Percentiles rank a stretch among this genome's conserved stretches.
Conservation (phyloP, 257 asterid genomes). For the Lantana camara region DNA sequence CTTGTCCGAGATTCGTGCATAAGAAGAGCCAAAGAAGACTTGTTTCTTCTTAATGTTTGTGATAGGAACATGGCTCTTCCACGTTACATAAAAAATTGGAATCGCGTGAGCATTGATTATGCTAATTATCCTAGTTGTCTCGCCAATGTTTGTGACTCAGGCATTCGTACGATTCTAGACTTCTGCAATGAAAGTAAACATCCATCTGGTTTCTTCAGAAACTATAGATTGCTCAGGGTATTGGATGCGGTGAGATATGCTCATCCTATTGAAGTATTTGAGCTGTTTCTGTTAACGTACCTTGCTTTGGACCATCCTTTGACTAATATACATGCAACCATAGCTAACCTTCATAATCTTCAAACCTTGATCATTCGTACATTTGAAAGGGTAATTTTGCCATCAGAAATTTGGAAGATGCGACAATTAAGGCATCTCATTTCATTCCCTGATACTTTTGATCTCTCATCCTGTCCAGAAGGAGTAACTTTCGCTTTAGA, state of each 20-base stretch:
- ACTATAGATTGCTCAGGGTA: neutral
- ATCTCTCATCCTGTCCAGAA: neutral
- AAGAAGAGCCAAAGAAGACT: neutral
- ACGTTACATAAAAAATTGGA: neutral
- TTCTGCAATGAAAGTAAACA: neutral
- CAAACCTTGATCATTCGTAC: neutral
- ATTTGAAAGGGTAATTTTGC: neutral
- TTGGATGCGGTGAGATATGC: neutral
- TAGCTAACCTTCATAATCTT: neutral
- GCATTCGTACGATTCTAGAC: neutral
- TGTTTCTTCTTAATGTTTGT: neutral
- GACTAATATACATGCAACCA: neutral
- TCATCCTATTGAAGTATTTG: neutral
- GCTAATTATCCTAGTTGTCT: neutral
- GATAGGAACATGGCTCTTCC: neutral
- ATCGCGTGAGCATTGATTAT: neutral
- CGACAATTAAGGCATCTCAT: neutral
- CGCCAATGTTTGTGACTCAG: neutral
- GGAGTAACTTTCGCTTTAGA: neutral
- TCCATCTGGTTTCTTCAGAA: neutral
- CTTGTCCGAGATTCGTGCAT: neutral
- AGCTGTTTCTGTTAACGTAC: neutral
- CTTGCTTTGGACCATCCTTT: neutral
- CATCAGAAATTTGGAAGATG: neutral
- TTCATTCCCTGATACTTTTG: neutral